Conservation (phyloP, 345 rosid genomes). For the Moringa oleifera region DNA sequence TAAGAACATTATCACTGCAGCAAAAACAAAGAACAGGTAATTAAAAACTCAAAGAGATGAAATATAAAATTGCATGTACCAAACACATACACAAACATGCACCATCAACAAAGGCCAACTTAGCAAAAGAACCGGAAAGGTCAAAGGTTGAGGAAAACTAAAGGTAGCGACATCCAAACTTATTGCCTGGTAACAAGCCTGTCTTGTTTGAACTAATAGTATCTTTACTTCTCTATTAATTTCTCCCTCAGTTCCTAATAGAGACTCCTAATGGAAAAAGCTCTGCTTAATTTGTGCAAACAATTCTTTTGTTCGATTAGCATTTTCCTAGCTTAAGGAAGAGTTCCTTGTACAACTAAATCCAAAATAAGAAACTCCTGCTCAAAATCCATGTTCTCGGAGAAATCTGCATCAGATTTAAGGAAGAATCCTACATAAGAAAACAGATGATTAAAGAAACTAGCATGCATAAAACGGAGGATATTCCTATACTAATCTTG, state of each 20-base stretch:
- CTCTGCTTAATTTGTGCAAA: not conserved
- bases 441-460: not conserved
- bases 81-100: not conserved
- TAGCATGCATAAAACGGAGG: not conserved
- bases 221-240: not conserved
- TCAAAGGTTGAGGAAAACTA: not conserved
- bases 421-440: not conserved
- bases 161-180: not conserved
- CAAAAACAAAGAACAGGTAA: constrained; percentile 22
- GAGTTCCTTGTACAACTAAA: not conserved
- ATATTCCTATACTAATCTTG: not conserved
- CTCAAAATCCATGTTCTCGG: not conserved
- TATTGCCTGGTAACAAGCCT: not conserved
- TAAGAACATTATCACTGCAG: constrained; percentile 99
- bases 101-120: not conserved
- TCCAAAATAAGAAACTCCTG: not conserved
- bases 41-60: constrained; percentile 2
- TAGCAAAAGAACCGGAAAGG: too few species aligned
- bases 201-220: not conserved
- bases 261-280: not conserved
- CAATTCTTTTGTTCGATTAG: not conserved
- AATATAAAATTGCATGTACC: not conserved
- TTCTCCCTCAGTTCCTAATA: not conserved
- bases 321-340: not conserved
- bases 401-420: not conserved